phyloP scores from a whole-genome alignment of 345 rosid species.

The Alliaria petiolata region DNA sequence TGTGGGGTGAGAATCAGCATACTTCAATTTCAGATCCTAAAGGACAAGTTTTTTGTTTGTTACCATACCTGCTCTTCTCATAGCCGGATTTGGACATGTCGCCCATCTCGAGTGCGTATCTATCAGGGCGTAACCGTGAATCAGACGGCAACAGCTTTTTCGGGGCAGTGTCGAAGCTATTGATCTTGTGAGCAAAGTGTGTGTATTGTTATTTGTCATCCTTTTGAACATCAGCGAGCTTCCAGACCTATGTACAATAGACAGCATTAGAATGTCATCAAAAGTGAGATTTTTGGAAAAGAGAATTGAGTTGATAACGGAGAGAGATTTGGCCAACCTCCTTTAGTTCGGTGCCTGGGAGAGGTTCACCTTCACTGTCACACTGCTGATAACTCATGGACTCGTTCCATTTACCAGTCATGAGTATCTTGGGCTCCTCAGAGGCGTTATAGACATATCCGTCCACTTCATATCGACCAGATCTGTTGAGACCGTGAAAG shows the following conservation, averaged over 20 bases:
- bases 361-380: constrained; percentile 79
- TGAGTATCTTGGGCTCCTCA: constrained; percentile 82
- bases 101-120: constrained; percentile 76
- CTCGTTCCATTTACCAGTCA: constrained; percentile 87
- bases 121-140: constrained; percentile 80
- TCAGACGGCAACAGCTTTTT: constrained; percentile 78
- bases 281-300: background rate
- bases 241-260: constrained; percentile 55
- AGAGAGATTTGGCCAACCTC: constrained; percentile 39
- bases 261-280: background rate
- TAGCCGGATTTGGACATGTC: constrained; percentile 65
- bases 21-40: background rate
- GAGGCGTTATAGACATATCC: constrained; percentile 72
- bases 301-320: background rate
- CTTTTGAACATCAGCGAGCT: constrained; percentile 62
- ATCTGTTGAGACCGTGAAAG: constrained; percentile 36
- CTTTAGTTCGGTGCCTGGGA: constrained; percentile 66
- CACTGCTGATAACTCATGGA: constrained; percentile 76
- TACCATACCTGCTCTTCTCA: constrained; percentile 75
- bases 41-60: background rate
- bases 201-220: constrained; percentile 76
- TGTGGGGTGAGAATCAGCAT: background rate
- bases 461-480: constrained; percentile 89
- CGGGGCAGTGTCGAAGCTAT: constrained; percentile 85
- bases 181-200: constrained; percentile 79